Base-by-base conservation (phyloP, 306 rosid species). In the Acacia melanoxylon region DNA sequence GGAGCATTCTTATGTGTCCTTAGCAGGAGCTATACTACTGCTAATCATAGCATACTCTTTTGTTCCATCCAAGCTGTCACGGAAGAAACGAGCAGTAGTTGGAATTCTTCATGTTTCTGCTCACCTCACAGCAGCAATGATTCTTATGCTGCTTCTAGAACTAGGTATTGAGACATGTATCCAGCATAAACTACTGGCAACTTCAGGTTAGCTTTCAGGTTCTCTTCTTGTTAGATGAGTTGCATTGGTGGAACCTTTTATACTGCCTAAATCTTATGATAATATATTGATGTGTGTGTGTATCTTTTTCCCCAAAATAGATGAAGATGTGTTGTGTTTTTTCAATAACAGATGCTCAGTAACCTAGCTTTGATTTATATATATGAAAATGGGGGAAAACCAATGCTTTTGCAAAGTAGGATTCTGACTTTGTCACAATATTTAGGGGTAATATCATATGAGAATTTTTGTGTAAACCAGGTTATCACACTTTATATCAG, bases 101-200 rank as follows among this genome's bases (percentile, higher is more conserved):
- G 99, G 99, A 73, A 78, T 92, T 86, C 89, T 95, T 86, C 99
- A 95, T 89, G 96, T 95, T 77, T 92, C 93, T 75, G 97, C 99
- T 48, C 99, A 95, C 87, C 91, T 95, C 20, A 75, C 91, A 56
- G 92, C 99, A 35, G 97, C 99, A 71, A 85, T 95, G 80, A 88
- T 95, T 86, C 97, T 95, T 75, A 92, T 95, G 99, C 76, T 95
- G 80, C 97, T 95, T 78, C 86, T 95, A 84, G 99, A 95, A 88
- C 82, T 95, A 61, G 99, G 99, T 78, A 79, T 95, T 78, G 97
- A 95, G 92, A 95, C 86, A 31, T 95, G 99, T 68, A 79, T 95
- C 83, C 91, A 83, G 59, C 97, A 95, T 84, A 81, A 95, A 1
- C 90, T 95, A 68, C 93, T 95, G 74, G 98, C 93, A 82, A 93